phyloP scores from a whole-genome alignment of 1,284 basidiomycete species.

The Entoloma clypeatum region DNA sequence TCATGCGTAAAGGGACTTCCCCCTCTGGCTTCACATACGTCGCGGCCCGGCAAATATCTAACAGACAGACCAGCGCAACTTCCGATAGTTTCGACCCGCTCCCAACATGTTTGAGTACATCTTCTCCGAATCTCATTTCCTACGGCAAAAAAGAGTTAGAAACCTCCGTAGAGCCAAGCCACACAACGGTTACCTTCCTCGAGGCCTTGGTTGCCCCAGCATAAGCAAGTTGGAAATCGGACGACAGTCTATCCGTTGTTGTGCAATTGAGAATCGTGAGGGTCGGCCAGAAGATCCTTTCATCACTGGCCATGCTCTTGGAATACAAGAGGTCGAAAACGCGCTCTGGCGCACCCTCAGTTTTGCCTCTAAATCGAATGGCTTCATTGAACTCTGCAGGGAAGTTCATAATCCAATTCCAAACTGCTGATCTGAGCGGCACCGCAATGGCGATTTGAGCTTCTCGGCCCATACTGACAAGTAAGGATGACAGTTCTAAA shows the following conservation, averaged over 20 bases:
- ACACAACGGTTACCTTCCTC: constrained; percentile 35
- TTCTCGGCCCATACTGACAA: constrained; percentile 80
- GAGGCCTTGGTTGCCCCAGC: constrained; percentile 24
- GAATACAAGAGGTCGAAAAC: constrained; percentile 77
- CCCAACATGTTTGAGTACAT: constrained; percentile 49
- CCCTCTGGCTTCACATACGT: constrained; percentile 60
- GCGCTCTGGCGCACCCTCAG: constrained; percentile 80
- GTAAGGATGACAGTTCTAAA: constrained; percentile 79
- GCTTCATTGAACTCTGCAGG: constrained; percentile 79
- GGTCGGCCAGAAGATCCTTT: constrained; percentile 71
- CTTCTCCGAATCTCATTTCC: constrained; percentile 55
- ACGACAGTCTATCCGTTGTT: constrained; percentile 70
- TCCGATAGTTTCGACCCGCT: constrained; percentile 55
- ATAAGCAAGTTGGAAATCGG: constrained; percentile 43
- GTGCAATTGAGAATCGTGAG: constrained; percentile 76
- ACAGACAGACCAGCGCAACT: constrained; percentile 67
- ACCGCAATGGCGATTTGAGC: constrained; percentile 72
- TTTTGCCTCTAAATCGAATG: constrained; percentile 55
- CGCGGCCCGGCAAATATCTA: constrained; percentile 83
- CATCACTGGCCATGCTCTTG: constrained; percentile 53
- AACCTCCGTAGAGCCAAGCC: neutral
- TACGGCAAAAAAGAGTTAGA: constrained; percentile 19
- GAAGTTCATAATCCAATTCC: constrained; percentile 90
- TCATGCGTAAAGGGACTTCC: constrained; percentile 65
- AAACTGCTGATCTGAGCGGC: constrained; percentile 77